Evolutionary conservation across 2,329 filamentous ascomycete genomes (phyloP).

Genomic region (Cordyceps militaris): DNA sequence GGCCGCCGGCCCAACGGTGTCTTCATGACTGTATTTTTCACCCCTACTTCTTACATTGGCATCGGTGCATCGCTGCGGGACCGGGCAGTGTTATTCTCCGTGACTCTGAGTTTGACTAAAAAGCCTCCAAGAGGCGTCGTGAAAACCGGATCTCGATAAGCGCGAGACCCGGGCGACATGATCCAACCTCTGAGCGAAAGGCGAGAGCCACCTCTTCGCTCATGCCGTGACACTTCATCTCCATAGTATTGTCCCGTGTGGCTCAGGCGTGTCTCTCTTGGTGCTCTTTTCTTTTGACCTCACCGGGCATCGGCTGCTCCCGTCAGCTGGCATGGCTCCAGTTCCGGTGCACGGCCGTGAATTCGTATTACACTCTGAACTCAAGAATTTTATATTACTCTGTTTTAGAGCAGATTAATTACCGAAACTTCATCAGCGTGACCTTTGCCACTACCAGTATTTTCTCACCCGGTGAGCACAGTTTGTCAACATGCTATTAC

Average conservation of each 20-base stretch:
- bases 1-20: no score
- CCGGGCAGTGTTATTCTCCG: no score
- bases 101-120: background rate
- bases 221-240: background rate
- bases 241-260: no score
- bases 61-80: no score
- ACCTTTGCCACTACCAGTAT: background rate
- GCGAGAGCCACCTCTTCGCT: background rate
- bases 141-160: conserved; percentile 5
- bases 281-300: background rate
- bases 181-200: background rate
- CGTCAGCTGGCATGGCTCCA: background rate
- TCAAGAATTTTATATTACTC: background rate
- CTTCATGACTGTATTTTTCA: no score
- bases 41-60: no score
- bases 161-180: background rate
- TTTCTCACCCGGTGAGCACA: background rate
- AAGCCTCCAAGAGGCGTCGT: background rate
- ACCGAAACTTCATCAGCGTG: background rate
- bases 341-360: background rate
- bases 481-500: background rate
- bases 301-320: background rate
- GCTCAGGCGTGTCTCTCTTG: no score
- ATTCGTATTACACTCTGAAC: background rate
- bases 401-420: background rate